phyloP scores from a whole-genome alignment of 2,329 filamentous ascomycete species.

The Nemania sp. region DNA sequence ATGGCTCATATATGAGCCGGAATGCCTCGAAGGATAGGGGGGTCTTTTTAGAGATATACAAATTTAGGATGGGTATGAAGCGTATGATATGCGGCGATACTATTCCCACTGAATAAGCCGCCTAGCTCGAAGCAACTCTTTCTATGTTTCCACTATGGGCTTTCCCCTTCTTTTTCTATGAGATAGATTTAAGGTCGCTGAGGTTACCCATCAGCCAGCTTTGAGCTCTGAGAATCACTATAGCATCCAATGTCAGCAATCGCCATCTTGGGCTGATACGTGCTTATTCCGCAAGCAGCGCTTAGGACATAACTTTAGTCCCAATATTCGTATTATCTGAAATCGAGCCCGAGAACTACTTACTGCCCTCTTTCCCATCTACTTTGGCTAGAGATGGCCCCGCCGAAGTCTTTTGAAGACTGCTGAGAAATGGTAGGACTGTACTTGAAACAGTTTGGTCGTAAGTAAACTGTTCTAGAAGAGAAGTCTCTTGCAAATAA shows the following conservation, averaged over 20 bases:
- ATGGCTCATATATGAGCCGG: too few relatives aligned
- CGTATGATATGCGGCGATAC: not conserved
- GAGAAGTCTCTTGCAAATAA: constrained; percentile 18
- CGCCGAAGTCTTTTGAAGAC: constrained; percentile 31
- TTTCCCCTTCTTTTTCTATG: not conserved
- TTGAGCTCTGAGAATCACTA: constrained; percentile 33
- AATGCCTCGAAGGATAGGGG: not conserved
- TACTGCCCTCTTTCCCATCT: constrained; percentile 29
- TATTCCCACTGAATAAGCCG: not conserved
- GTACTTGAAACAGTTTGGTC: constrained; percentile 3
- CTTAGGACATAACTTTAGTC: not conserved
- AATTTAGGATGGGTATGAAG: not conserved
- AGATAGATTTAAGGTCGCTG: not conserved
- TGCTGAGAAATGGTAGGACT: constrained; percentile 29
- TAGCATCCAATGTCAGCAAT: not conserved
- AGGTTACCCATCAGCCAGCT: constrained; percentile 34
- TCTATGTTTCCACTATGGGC: not conserved
- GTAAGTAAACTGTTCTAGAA: constrained; percentile 21
- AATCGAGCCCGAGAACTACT: constrained; percentile 2
- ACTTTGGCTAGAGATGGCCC: constrained; percentile 22
- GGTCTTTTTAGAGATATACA: not conserved
- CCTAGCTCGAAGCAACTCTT: not conserved
- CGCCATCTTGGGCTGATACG: not conserved
- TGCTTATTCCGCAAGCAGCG: not conserved
- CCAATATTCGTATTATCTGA: too few relatives aligned